phyloP scores from a whole-genome alignment of 1,139 yeast species.

The Geotrichum macrosporum region DNA sequence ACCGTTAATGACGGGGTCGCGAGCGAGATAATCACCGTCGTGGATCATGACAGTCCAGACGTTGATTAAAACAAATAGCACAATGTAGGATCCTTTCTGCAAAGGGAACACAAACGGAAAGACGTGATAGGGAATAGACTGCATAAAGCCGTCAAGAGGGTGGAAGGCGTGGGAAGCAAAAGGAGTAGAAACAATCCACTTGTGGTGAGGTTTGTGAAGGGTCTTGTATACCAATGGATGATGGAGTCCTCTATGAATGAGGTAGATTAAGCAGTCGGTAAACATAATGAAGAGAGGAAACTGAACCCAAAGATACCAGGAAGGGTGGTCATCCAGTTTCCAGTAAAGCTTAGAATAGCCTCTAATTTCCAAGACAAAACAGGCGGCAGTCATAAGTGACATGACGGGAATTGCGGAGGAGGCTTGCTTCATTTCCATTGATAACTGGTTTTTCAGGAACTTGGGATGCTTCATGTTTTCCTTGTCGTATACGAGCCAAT shows the following conservation, averaged over 20 bases:
- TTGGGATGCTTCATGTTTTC: constrained; percentile 92
- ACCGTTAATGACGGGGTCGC: constrained; percentile 91
- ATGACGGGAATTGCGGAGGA: constrained; percentile 76
- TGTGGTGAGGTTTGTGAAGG: constrained; percentile 97
- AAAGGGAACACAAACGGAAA: constrained; percentile 90
- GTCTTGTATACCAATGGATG: constrained; percentile 82
- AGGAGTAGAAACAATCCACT: constrained; percentile 98
- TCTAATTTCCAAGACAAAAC: constrained; percentile 76
- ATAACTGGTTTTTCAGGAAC: constrained; percentile 87
- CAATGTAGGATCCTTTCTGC: constrained; percentile 77
- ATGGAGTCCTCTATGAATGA: constrained; percentile 88
- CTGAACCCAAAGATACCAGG: constrained; percentile 60
- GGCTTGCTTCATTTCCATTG: constrained; percentile 75
- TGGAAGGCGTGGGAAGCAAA: constrained; percentile 99
- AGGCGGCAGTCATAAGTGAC: constrained; percentile 84
- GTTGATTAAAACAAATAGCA: constrained; percentile 83
- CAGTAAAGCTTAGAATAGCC: constrained; percentile 80
- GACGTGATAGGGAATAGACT: constrained; percentile 87
- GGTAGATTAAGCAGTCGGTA: constrained; percentile 88
- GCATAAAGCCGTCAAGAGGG: constrained; percentile 93
- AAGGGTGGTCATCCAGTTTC: constrained; percentile 61
- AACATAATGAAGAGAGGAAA: constrained; percentile 77
- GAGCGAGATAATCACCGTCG: constrained; percentile 92
- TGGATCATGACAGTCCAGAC: constrained; percentile 99
- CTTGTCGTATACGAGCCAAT: constrained; percentile 73